Evolutionary conservation across 2,329 filamentous ascomycete genomes (phyloP).

Genomic region (Cytospora leucostoma): DNA sequence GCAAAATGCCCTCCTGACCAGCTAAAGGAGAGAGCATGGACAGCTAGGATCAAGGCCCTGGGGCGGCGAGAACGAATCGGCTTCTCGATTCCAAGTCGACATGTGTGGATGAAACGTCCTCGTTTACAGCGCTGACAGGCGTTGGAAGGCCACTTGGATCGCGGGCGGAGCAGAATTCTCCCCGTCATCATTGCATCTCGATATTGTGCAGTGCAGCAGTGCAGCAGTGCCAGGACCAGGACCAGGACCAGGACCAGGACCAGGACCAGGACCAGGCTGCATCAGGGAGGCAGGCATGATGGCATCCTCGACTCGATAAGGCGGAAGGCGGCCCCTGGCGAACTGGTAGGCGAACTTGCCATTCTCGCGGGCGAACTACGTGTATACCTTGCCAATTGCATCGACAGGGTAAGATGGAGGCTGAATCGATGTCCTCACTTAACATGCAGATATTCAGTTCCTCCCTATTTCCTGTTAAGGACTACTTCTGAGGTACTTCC

Average conservation of each 20-base stretch:
- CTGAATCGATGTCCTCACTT: constrained; percentile 2
- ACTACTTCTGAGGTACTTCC: constrained; percentile 4
- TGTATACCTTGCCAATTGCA: constrained; percentile 1
- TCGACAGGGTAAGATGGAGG: constrained; percentile 1
- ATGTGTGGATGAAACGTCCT: not conserved
- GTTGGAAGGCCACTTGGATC: not conserved
- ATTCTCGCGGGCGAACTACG: constrained; percentile 16
- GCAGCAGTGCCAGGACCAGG: too few species aligned
- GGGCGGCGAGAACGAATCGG: not conserved
- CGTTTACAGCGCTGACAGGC: not conserved
- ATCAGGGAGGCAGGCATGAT: constrained; percentile 15
- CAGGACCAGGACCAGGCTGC: not conserved
- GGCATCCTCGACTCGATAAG: constrained; percentile 10
- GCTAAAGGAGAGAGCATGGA: too few species aligned
- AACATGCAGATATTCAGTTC: not conserved
- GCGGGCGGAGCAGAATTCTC: not conserved
- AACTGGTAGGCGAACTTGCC: constrained; percentile 17
- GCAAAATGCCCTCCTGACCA: not conserved
- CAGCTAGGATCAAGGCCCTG: too few species aligned
- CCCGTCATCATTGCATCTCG: constrained; percentile 1
- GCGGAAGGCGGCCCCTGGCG: constrained; percentile 5
- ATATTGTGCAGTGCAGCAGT: not conserved
- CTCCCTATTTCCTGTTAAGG: not conserved
- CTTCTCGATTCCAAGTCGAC: not conserved
- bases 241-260: not conserved